phyloP scores from a whole-genome alignment of 805 yeast genomes.

The Yarrowia alimentaria region DNA sequence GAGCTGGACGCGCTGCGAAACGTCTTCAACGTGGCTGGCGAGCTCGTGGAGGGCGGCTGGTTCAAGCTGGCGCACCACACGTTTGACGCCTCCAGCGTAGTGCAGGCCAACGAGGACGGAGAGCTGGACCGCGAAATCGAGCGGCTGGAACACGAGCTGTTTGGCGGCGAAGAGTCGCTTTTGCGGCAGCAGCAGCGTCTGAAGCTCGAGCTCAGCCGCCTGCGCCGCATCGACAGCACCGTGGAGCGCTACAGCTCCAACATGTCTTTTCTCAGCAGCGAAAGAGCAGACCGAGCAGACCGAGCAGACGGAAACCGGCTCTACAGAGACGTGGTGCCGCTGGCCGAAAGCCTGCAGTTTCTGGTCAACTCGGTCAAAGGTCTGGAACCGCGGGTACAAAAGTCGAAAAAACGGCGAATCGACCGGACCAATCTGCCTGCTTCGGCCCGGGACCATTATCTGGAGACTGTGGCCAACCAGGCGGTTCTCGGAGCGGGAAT shows the following conservation, averaged over 20 bases:
- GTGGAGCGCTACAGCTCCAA: not conserved
- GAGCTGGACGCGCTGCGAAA: conserved; percentile 81
- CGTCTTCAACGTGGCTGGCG: conserved; percentile 66
- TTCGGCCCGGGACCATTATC: conserved; percentile 17
- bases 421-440: conserved; percentile 2
- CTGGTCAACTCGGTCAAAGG: conserved; percentile 11
- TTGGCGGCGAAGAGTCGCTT: conserved; percentile 18
- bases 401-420: not conserved
- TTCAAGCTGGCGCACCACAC: conserved; percentile 66
- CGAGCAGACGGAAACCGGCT: not conserved
- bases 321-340: conserved; percentile 6
- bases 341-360: conserved; percentile 18
- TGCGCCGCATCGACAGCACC: conserved; percentile 5
- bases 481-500: conserved; percentile 1
- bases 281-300: too few relatives aligned
- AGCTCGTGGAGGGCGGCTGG: conserved; percentile 63
- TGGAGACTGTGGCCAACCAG: conserved; percentile 15
- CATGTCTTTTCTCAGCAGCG: conserved; percentile 1
- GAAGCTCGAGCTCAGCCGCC: conserved; percentile 3
- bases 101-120: conserved; percentile 9
- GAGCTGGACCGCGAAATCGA: conserved; percentile 30
- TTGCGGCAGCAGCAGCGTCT: conserved; percentile 16
- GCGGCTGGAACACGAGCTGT: conserved; percentile 30
- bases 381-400: not conserved
- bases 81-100: conserved; percentile 28